phyloP scores from a whole-genome alignment of 306 rosid genomes.

The Glycyrrhiza uralensis region DNA sequence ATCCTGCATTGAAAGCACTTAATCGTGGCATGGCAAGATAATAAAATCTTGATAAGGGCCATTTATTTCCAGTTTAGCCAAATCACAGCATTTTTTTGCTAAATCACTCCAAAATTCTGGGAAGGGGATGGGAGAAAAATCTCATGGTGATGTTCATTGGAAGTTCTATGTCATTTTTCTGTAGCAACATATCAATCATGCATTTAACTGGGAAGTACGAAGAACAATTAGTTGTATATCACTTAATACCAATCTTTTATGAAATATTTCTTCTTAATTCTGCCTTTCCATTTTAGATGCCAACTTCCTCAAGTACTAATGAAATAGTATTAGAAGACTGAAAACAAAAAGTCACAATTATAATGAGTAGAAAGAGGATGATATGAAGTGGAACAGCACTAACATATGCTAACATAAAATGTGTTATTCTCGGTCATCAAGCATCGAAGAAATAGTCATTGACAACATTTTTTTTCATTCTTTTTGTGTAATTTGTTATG shows the following conservation, averaged over 20 bases:
- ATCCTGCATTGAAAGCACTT: not conserved
- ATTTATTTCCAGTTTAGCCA: conserved; percentile 19
- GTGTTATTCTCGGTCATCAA: not conserved
- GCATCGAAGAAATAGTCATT: not conserved
- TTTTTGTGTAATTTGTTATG: not conserved
- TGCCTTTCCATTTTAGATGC: not conserved
- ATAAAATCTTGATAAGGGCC: not conserved
- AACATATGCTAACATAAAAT: not conserved
- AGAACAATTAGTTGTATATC: not conserved
- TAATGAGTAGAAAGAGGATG: not conserved
- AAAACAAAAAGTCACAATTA: not conserved
- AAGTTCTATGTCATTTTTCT: not conserved
- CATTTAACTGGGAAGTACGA: not conserved
- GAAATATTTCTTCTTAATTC: not conserved
- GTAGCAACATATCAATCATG: not conserved
- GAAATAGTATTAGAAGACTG: not conserved
- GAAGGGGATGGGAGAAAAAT: not conserved
- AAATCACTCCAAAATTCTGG: not conserved
- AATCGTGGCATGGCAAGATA: conserved; percentile 12
- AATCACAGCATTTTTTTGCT: not conserved
- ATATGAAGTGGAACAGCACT: not conserved
- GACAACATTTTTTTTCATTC: not conserved
- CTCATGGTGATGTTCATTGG: not conserved
- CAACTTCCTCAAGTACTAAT: not conserved
- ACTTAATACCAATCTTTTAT: not conserved